Conservation (phyloP, 2,329 filamentous ascomycete genomes). For the Keithomyces neogunnii region DNA sequence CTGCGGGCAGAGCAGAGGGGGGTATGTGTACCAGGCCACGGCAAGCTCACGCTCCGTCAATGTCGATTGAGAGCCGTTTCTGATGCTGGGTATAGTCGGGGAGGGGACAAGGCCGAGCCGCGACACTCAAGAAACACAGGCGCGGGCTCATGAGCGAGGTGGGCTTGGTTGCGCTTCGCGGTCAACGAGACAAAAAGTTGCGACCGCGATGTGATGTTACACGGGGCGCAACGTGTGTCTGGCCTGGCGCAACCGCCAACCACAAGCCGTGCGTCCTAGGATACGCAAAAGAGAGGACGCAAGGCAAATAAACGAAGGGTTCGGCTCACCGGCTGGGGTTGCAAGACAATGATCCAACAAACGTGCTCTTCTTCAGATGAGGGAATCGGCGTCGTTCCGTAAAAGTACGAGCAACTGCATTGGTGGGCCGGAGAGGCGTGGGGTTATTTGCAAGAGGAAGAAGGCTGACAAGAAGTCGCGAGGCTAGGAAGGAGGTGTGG, state of each 20-base stretch:
- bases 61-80: neutral
- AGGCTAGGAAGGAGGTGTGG: slow-evolving; percentile 3
- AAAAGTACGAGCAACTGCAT: slow-evolving; percentile 6
- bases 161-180: neutral
- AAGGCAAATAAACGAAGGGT: neutral
- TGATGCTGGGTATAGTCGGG: neutral
- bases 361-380: slow-evolving; percentile 5
- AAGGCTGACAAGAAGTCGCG: slow-evolving; percentile 7
- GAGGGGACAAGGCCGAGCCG: neutral
- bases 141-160: neutral
- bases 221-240: slow-evolving; percentile 7
- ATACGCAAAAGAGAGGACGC: neutral
- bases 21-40: neutral
- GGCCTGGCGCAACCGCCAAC: neutral
- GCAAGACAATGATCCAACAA: neutral
- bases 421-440: slow-evolving; percentile 7
- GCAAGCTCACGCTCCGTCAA: neutral
- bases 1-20: neutral
- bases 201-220: slow-evolving; percentile 9
- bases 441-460: slow-evolving; percentile 11
- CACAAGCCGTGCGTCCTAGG: neutral
- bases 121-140: neutral
- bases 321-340: slow-evolving; percentile 4
- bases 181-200: neutral
- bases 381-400: slow-evolving; percentile 11